A percentile compares a stretch with the other conserved stretches of the same genome.
phyloP scores from a whole-genome alignment of 306 rosid species.

The Trifolium pratense region DNA sequence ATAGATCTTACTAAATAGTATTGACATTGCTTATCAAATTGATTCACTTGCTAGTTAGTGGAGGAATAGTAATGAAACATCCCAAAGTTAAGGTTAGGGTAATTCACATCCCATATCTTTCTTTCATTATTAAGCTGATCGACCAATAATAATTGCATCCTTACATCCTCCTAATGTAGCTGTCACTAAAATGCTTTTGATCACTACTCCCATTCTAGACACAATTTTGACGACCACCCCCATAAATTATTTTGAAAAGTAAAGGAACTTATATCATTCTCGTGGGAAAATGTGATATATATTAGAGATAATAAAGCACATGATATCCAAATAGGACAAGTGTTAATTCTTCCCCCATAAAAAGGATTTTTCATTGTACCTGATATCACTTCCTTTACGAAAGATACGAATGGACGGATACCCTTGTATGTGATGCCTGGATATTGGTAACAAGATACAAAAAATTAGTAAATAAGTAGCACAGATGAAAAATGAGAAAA shows the following conservation, averaged over 20 bases:
- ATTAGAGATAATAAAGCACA: slow-evolving; percentile 18
- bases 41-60: too few species aligned
- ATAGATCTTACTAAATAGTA: slow-evolving; percentile 18
- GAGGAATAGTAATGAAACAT: slow-evolving; percentile 23
- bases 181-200: slow-evolving; percentile 21
- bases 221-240: slow-evolving; percentile 4
- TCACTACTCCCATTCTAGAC: slow-evolving; percentile 16
- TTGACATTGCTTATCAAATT: too few species aligned
- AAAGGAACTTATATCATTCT: not conserved
- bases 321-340: not conserved
- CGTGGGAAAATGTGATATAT: slow-evolving; percentile 16
- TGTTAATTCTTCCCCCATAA: slow-evolving; percentile 9
- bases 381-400: slow-evolving; percentile 92
- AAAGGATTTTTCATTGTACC: slow-evolving; percentile 49
- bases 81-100: slow-evolving; percentile 17
- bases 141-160: slow-evolving; percentile 26
- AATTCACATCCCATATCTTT: slow-evolving; percentile 25
- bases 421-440: slow-evolving; percentile 97
- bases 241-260: not conserved
- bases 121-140: slow-evolving; percentile 18
- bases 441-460: slow-evolving; percentile 34
- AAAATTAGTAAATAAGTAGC: slow-evolving; percentile 30
- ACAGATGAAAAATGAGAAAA: slow-evolving; percentile 28
- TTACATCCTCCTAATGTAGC: slow-evolving; percentile 6
- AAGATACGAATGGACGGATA: slow-evolving; percentile 98